Evolutionary conservation across 148 eudicot genomes (phyloP), one percentile per base, ranked within the genome.

Genomic region (Talinum fruticosum): DNA sequence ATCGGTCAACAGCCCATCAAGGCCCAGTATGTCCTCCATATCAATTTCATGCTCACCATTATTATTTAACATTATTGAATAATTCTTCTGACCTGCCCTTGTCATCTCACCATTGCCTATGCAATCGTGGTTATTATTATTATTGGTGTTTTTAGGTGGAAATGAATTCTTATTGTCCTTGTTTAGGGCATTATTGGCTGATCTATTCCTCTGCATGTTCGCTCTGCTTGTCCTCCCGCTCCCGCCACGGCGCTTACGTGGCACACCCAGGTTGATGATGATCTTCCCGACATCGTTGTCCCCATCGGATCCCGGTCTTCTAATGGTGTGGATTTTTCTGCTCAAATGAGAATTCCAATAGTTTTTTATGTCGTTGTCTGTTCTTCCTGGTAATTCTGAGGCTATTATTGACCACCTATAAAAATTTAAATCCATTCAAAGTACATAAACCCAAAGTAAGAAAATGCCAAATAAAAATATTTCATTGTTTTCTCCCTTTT

Each of bases 321-420:
- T 78, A 37, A 85, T 78, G 26, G 73, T 83, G 61, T 84, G 77
- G 2, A 89, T 76, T 71, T 86, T 92, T 69, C 93, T 79, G 67
- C 97, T 88, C 66, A 94, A 78, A 76, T 90, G 97, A 30, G 98
- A 92, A 78, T 94, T 94, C 98, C 98, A 94, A 75, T 94, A 88
- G 34, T 94, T 92, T 57, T 94, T 94, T 4, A 92, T 92, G 79
- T 94, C 98, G 66, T 94, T 94, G 81, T 94, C 97, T 80, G 98
- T 92, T 92, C 98, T 86, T 68, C 97, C 94, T 5, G 97, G 90
- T 75, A 94, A 80, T 74, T 90, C 83, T 16, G 77, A 88, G 1
- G 92, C 98, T 21, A 94, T 94, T 75, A 86, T 69, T 23, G 97
- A 90, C 98, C 98, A 94, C 92, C 98, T 94, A 62, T 44, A 66